Base-by-base conservation (phyloP, 305 asterid genomes). In the Galium porrigens region DNA sequence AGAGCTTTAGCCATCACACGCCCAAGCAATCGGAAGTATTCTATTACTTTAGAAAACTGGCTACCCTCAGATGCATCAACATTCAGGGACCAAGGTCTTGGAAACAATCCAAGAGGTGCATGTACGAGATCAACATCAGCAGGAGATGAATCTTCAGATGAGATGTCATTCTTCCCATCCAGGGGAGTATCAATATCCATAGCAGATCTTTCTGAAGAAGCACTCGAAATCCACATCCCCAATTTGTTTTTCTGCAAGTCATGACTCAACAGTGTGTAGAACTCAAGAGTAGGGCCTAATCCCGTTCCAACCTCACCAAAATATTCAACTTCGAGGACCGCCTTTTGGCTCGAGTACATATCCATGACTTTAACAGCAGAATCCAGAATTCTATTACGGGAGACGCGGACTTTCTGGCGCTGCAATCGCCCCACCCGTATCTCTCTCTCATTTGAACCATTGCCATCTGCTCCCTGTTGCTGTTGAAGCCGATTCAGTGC, bases 271-370 rank as follows among this genome's bases (percentile, higher is more conserved):
- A 94, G 95, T 12, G 99, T 94, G 78, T 87, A 94, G 71, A 94
- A 94, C 81, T 90, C 99, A 54, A 94, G 83, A 42, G 99, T 94
- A 12, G 99, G 99, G 17, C 99, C 99, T 82, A 94, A 78, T 18
- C 99, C 99, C 36, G 97, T 87, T 66, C 99, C 99, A 73, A 94
- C 99, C 81, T 94, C 99, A 61, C 97, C 99, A 78, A 94, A 94
- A 85, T 94, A 94, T 74, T 94, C 99, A 64, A 94, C 99, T 81
- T 94, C 99, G 15, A 94, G 96, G 71, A 90, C 96, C 75, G 99
- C 96, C 73, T 90, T 94, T 78, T 94, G 96, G 79, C 96, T 87
- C 49, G 95, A 87, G 78, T 90, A 94, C 99, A 94, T 84, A 76
- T 94, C 97, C 99, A 94, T 94, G 64, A 94, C 99, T 76, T 94